Conservation (phyloP, 106 monocot genomes). For the Xerophyta viscosa region DNA sequence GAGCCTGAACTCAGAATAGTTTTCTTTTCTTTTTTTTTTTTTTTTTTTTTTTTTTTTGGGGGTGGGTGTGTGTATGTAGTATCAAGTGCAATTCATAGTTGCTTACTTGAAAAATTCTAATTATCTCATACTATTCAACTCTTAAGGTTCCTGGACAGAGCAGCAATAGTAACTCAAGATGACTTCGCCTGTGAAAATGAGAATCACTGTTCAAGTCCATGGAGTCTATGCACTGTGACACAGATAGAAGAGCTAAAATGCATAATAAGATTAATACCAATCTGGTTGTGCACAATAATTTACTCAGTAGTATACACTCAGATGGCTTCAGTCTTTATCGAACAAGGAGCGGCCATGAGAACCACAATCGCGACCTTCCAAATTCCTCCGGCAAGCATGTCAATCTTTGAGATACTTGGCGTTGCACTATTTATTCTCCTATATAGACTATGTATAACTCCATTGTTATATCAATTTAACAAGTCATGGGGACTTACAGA, state of each 20-base stretch:
- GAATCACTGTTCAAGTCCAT: constrained; percentile 7
- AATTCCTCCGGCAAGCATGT: constrained; percentile 45
- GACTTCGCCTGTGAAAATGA: constrained; percentile 4
- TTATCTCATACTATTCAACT: too few species aligned
- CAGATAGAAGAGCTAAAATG: constrained; percentile 68
- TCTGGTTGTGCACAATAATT: constrained; percentile 49
- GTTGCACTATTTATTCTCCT: constrained; percentile 26
- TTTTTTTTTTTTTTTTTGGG: too few species aligned
- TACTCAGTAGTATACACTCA: constrained; percentile 37
- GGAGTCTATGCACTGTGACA: constrained; percentile 43
- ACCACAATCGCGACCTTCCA: constrained; percentile 21
- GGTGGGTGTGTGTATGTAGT: too few species aligned
- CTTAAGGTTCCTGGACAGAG: constrained; percentile 44
- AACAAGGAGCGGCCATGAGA: constrained; percentile 41
- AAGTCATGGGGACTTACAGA: constrained; percentile 20
- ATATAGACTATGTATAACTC: constrained; percentile 18
- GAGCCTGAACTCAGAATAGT: too few species aligned
- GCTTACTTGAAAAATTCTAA: too few species aligned
- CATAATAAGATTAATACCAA: constrained; percentile 40
- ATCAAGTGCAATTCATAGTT: too few species aligned
- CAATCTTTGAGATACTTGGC: constrained; percentile 35
- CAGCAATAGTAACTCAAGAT: constrained; percentile 20
- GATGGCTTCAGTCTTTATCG: constrained; percentile 42
- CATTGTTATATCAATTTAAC: constrained; percentile 8
- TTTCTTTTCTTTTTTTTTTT: too few species aligned